Conservation (phyloP, 2,329 filamentous ascomycete genomes). For the Epichloe festucae region DNA sequence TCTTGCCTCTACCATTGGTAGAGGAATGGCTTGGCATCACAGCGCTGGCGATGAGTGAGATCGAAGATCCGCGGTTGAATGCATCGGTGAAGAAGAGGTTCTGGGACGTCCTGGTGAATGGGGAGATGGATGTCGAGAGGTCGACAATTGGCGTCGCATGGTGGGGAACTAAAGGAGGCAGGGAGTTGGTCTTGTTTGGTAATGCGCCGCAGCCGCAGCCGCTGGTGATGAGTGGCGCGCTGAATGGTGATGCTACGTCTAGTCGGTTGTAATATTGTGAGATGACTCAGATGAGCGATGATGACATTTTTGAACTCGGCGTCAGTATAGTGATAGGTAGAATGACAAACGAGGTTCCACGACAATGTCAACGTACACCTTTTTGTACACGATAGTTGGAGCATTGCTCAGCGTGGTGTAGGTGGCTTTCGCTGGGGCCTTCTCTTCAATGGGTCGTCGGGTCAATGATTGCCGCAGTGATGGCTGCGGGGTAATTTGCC, state of each 20-base stretch:
- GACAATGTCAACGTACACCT: too few relatives aligned
- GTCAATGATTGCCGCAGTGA: too few relatives aligned
- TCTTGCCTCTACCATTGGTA: slow-evolving; percentile 53
- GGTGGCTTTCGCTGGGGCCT: too few relatives aligned
- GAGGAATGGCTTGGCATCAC: slow-evolving; percentile 70
- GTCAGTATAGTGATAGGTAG: too few relatives aligned
- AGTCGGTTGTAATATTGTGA: slow-evolving; percentile 22
- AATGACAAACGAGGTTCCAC: too few relatives aligned
- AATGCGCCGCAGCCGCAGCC: slow-evolving; percentile 10
- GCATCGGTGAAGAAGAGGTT: slow-evolving; percentile 56
- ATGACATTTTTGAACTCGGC: too few relatives aligned
- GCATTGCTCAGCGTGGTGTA: too few relatives aligned
- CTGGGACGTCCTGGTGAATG: slow-evolving; percentile 65
- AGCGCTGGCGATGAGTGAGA: slow-evolving; percentile 51
- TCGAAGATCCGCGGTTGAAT: slow-evolving; percentile 49
- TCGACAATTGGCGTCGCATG: slow-evolving; percentile 68
- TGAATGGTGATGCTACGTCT: slow-evolving; percentile 19
- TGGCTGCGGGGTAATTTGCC: too few relatives aligned
- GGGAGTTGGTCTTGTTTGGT: slow-evolving; percentile 31
- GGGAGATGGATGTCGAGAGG: slow-evolving; percentile 81
- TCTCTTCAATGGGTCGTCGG: too few relatives aligned
- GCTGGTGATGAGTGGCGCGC: slow-evolving; percentile 43
- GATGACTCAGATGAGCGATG: background rate
- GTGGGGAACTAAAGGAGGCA: slow-evolving; percentile 58
- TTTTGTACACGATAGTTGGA: too few relatives aligned